These are phyloP conservation scores for Globisporangium echinulatum DNA, from an alignment of 352 stramenopile species.

Conservation along the genomic window DNA sequence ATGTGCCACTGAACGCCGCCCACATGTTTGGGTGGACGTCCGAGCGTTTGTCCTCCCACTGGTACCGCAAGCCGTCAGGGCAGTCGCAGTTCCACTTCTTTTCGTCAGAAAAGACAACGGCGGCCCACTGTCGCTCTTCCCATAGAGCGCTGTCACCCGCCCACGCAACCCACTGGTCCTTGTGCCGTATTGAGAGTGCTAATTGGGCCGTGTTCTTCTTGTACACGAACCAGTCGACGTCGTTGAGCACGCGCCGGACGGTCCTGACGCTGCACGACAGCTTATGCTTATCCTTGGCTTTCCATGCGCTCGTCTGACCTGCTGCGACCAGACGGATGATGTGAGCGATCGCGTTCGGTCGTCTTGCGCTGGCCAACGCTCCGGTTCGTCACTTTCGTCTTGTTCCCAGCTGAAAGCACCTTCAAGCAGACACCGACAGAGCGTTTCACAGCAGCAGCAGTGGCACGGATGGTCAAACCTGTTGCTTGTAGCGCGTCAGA, in stretches of 20 bases:
- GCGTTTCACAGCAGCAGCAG: no score
- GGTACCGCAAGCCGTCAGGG: not conserved
- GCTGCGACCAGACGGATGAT: not conserved
- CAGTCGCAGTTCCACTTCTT: not conserved
- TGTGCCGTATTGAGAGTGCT: not conserved
- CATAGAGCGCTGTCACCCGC: not conserved
- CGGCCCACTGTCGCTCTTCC: not conserved
- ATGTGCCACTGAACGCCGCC: not conserved
- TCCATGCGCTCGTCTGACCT: not conserved
- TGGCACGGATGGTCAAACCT: no score
- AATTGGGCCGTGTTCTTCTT: not conserved
- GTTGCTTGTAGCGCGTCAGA: no score
- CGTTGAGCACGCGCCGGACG: not conserved
- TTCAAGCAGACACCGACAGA: no score
- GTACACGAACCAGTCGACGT: slow-evolving; percentile 3
- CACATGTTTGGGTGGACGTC: not conserved
- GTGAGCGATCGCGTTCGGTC: not conserved
- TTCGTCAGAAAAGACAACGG: not conserved
- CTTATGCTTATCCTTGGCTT: slow-evolving; percentile 1
- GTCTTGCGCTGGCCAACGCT: not conserved
- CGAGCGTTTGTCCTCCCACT: no score
- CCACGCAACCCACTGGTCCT: not conserved
- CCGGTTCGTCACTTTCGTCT: not conserved
- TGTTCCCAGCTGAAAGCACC: not conserved
- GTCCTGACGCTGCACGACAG: not conserved